Percentiles rank a stretch among this genome's conserved stretches.
Evolutionary conservation across 352 stramenopile species (phyloP).

Genomic region (Globisporangium cystogenes): DNA sequence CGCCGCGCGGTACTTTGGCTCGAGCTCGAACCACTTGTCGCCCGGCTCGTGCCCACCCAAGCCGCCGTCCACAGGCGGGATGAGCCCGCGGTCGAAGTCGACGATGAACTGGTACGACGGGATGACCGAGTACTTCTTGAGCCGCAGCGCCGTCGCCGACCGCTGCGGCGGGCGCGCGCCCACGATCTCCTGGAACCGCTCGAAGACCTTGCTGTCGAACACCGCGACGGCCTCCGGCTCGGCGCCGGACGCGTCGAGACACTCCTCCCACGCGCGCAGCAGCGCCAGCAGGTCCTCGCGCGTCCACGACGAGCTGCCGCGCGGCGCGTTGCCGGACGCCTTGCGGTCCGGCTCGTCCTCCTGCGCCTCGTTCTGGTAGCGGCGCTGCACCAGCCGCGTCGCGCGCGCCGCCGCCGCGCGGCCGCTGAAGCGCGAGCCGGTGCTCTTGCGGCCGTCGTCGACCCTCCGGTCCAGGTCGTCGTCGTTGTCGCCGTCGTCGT

Average conservation of each 20-base stretch:
- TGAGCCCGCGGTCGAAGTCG: slow-evolving; percentile 4
- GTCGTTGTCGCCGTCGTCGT: neutral
- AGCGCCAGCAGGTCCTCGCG: slow-evolving; percentile 7
- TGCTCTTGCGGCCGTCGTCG: neutral
- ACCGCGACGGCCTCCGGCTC: slow-evolving; percentile 2
- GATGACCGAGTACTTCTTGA: slow-evolving; percentile 10
- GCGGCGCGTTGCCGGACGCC: neutral
- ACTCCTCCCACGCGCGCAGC: slow-evolving; percentile 6
- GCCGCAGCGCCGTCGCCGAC: slow-evolving; percentile 2
- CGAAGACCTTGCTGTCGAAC: slow-evolving; percentile 7
- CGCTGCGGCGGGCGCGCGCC: neutral
- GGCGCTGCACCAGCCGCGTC: neutral
- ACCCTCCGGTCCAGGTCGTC: neutral
- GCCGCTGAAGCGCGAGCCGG: neutral
- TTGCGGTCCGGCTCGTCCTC: neutral
- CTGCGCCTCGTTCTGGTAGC: neutral
- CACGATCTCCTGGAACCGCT: slow-evolving; percentile 4
- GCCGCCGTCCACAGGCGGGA: neutral
- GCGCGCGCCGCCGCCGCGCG: neutral
- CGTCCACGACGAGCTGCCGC: slow-evolving; percentile 7
- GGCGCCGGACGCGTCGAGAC: neutral
- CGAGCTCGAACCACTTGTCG: slow-evolving; percentile 4
- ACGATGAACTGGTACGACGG: slow-evolving; percentile 11
- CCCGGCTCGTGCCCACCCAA: neutral
- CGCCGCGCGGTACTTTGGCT: slow-evolving; percentile 3